Percentiles rank a stretch among this genome's conserved stretches.
Conservation (phyloP, 2,329 filamentous ascomycete species). For the Curvularia lunata region DNA sequence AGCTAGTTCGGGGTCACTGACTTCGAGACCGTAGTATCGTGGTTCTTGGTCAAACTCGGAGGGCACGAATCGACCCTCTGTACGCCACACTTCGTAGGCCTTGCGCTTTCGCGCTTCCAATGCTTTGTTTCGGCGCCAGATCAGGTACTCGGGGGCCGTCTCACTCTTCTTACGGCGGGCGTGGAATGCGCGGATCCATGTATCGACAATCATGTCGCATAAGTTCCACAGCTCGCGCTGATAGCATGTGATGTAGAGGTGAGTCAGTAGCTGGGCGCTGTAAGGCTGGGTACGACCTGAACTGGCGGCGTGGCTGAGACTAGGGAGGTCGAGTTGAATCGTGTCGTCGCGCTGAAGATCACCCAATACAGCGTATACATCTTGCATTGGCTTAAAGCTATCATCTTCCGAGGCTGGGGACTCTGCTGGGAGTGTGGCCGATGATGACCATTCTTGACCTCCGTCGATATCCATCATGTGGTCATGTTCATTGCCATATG, state of each 20-base stretch:
- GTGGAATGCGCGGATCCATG: slow-evolving; percentile 45
- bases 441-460: neutral
- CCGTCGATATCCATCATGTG: neutral
- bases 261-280: slow-evolving; percentile 25
- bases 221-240: slow-evolving; percentile 19
- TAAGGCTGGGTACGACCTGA: slow-evolving; percentile 19
- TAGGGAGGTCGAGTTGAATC: slow-evolving; percentile 27
- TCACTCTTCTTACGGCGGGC: slow-evolving; percentile 11
- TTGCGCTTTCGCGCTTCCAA: slow-evolving; percentile 7
- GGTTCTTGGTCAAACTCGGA: slow-evolving; percentile 16
- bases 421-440: neutral
- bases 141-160: neutral
- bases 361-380: slow-evolving; percentile 4
- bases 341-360: slow-evolving; percentile 1
- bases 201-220: slow-evolving; percentile 43
- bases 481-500: slow-evolving; percentile 9
- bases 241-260: slow-evolving; percentile 39
- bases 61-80: neutral
- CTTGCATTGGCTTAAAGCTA: neutral
- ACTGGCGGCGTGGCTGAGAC: slow-evolving; percentile 7
- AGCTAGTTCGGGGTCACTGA: slow-evolving; percentile 20
- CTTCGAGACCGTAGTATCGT: slow-evolving; percentile 14
- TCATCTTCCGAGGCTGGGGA: neutral
- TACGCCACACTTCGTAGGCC: neutral
- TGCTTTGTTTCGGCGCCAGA: slow-evolving; percentile 28